A percentile compares a stretch with the other conserved stretches of the same genome.
Conservation (phyloP, 805 yeast genomes). For the Zygotorulaspora danielsina region DNA sequence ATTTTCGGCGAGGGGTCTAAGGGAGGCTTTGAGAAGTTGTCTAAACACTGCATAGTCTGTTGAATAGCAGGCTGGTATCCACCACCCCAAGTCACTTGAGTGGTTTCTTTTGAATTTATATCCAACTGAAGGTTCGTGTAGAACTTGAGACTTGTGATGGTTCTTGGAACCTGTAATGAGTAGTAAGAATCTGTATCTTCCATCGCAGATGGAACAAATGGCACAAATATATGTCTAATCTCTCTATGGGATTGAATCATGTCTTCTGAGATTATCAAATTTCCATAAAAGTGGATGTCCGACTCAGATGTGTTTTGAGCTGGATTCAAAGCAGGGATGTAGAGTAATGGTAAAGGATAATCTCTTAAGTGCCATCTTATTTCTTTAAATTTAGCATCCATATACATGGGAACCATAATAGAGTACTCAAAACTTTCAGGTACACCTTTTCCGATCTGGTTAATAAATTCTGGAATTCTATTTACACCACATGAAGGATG, state of each 20-base stretch:
- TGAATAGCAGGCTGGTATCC: slow-evolving; percentile 81
- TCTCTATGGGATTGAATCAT: slow-evolving; percentile 48
- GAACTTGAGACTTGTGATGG: slow-evolving; percentile 70
- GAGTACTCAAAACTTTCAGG: slow-evolving; percentile 70
- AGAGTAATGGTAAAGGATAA: slow-evolving; percentile 77
- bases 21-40: slow-evolving; percentile 85
- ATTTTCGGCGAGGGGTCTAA: slow-evolving; percentile 77
- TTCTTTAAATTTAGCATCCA: slow-evolving; percentile 57
- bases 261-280: slow-evolving; percentile 65
- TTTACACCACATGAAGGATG: slow-evolving; percentile 50
- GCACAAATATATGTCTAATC: slow-evolving; percentile 57
- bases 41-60: slow-evolving; percentile 70
- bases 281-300: slow-evolving; percentile 49
- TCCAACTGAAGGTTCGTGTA: slow-evolving; percentile 57
- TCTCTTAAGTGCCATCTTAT: slow-evolving; percentile 71
- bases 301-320: slow-evolving; percentile 26
- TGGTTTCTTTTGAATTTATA: slow-evolving; percentile 52
- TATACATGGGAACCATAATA: slow-evolving; percentile 57
- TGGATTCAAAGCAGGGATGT: slow-evolving; percentile 54
- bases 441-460: slow-evolving; percentile 75
- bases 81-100: slow-evolving; percentile 78
- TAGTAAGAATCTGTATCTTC: slow-evolving; percentile 43
- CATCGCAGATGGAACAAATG: slow-evolving; percentile 48
- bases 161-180: slow-evolving; percentile 63
- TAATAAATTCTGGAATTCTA: slow-evolving; percentile 56